Evolutionary conservation across 805 yeast species (phyloP).

Genomic region (Yarrowia yakushimensis): DNA sequence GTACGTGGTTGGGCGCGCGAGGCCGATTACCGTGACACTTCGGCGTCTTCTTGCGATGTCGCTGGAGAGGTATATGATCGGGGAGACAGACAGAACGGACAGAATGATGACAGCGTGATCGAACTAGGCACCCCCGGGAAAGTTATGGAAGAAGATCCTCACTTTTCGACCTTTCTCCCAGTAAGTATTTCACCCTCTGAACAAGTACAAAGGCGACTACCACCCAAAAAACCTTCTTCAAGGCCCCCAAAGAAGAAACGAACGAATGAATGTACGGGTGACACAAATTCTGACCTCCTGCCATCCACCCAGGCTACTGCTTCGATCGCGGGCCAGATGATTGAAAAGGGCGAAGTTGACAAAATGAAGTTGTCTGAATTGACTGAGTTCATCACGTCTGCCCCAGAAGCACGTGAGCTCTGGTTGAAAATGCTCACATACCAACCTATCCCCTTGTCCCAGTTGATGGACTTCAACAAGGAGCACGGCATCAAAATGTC

Average conservation of each 20-base stretch:
- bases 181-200: neutral
- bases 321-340: neutral
- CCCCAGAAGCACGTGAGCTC: conserved; percentile 6
- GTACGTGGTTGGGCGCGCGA: neutral
- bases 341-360: conserved; percentile 38
- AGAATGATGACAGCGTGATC: neutral
- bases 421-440: conserved; percentile 14
- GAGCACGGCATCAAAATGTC: conserved; percentile 2
- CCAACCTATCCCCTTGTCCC: neutral
- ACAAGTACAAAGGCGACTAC: neutral
- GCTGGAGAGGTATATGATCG: neutral
- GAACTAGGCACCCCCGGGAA: neutral
- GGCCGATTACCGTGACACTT: neutral
- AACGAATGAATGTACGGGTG: neutral
- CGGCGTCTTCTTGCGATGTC: neutral
- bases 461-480: conserved; percentile 5
- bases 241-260: neutral
- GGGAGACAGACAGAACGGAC: neutral
- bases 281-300: neutral
- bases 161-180: neutral
- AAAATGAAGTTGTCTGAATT: conserved; percentile 30
- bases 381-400: neutral
- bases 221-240: neutral
- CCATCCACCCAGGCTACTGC: neutral
- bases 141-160: neutral